Evolutionary conservation across 2,329 filamentous ascomycete genomes (phyloP), one percentile per base, ranked within the genome.

Genomic region (Fragosphaeria purpurea): DNA sequence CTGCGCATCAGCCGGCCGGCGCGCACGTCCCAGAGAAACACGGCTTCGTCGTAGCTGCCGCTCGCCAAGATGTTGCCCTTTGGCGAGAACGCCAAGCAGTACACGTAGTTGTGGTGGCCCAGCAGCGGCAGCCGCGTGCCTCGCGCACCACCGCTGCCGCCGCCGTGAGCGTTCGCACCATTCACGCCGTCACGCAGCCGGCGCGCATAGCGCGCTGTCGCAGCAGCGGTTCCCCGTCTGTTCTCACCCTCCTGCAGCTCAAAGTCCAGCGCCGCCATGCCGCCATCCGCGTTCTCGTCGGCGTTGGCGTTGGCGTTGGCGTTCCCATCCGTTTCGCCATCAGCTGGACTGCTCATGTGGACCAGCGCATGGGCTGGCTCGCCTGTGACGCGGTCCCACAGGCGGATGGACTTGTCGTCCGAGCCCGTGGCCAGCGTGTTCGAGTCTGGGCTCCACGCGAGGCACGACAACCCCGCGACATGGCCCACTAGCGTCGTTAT

Each of bases 31-130:
- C 93, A 98, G 5, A 98, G 69, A 57, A 95, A 96, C 0, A 98
- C 88, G 5, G 93, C 93, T 71, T 98, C 93, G 59, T 98, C 93
- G 67, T 96, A 97, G 56, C 87, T 94, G 10, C 93, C 93, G 57
- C 87, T 94, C 12, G 90, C 93, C 37, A 98, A 78, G 63, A 97
- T 95, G 63, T 98, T 98, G 31, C 93, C 93, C 66, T 96, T 97
- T 2, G 93, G 93, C n/a, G 88, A 91, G 66, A 97, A 97, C 6
- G 90, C 89, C 37, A 98, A 74, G 47, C 85, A 88, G 68, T 95
- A 95, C 35, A 98, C 84, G 67, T 97, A 97, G 67, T 94, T 97
- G 66, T 96, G 89, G 61, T 98, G 93, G 3, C 93, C 91, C 31
- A 86, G 75, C 57, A 97, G 73, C 5, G 80, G 77, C 2, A 72